phyloP scores from a whole-genome alignment of 2,329 filamentous ascomycete genomes.

The Penicillium sp. region DNA sequence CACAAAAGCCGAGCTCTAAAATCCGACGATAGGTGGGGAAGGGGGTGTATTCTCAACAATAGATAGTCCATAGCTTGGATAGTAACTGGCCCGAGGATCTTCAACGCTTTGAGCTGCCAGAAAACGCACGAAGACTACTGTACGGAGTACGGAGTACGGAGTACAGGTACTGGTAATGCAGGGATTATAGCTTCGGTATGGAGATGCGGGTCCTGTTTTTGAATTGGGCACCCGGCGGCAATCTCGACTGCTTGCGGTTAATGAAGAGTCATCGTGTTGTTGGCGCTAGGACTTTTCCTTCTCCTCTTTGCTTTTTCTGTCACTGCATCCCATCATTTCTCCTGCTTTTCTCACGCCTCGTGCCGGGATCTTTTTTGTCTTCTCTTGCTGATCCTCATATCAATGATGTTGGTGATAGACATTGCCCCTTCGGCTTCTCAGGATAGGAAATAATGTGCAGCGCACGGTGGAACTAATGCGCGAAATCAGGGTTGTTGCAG shows the following conservation, averaged over 20 bases:
- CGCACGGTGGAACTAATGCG: neutral
- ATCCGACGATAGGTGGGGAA: no score
- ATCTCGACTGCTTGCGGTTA: no score
- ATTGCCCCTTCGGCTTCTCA: neutral
- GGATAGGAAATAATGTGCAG: neutral
- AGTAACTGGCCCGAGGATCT: neutral
- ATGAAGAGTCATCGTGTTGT: no score
- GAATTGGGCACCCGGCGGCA: no score
- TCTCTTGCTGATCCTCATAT: constrained; percentile 3
- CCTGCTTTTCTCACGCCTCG: neutral
- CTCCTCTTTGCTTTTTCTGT: neutral
- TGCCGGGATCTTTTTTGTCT: neutral
- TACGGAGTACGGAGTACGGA: neutral
- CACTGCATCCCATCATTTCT: neutral
- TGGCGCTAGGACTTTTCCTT: no score
- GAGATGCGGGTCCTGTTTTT: neutral
- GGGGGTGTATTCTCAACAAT: neutral
- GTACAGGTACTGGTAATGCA: neutral
- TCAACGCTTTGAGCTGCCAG: neutral
- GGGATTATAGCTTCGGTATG: neutral
- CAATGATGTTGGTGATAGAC: neutral
- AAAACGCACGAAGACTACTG: neutral
- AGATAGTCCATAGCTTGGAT: neutral
- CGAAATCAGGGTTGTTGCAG: neutral
- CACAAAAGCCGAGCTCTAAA: no score